A percentile compares a stretch with the other conserved stretches of the same genome.
phyloP scores from a whole-genome alignment of 306 rosid genomes.

The Fragaria nilgerrensis region DNA sequence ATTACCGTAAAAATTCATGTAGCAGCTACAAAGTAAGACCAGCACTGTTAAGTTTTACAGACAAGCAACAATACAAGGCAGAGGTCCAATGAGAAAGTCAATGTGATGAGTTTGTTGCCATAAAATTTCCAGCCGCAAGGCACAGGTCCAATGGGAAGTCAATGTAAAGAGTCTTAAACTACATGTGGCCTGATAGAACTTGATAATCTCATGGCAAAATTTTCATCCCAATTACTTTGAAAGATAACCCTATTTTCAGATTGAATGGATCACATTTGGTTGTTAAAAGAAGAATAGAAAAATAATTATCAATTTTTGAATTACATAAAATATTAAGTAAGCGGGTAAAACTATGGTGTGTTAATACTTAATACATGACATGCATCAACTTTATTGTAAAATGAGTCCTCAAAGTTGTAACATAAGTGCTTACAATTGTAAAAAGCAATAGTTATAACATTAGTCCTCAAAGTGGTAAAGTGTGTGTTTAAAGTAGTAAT shows the following conservation, averaged over 20 bases:
- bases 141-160: no score
- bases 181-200: background rate
- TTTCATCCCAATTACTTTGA: background rate
- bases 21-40: background rate
- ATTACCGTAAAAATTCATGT: background rate
- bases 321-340: background rate
- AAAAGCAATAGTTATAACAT: no score
- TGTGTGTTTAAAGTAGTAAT: no score
- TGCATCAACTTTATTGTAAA: no score
- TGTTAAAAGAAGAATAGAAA: background rate
- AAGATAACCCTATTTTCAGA: background rate
- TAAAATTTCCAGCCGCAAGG: background rate
- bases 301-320: background rate
- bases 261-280: background rate
- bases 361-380: no score
- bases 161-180: background rate
- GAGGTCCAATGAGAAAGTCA: background rate
- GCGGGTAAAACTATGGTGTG: no score
- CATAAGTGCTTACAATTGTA: no score
- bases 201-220: background rate
- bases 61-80: background rate
- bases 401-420: no score
- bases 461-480: no score
- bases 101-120: background rate
- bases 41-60: background rate